These are phyloP conservation scores for Glycyrrhiza uralensis DNA, from an alignment of 306 rosid genomes.

Conservation along the genomic window DNA sequence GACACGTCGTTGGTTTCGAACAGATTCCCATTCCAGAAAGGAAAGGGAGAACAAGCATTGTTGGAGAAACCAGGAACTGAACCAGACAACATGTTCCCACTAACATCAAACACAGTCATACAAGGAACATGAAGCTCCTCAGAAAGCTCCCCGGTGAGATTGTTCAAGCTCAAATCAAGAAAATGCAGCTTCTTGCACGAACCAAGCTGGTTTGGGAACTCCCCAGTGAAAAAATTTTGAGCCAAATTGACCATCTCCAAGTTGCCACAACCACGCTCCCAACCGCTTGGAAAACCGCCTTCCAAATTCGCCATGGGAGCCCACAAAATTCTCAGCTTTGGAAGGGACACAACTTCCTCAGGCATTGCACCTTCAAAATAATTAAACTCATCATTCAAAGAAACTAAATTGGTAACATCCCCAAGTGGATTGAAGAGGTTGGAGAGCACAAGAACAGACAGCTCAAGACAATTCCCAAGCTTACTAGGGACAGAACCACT, in stretches of 20 bases:
- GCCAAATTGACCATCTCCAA: slow-evolving; percentile 81
- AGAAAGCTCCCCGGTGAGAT: slow-evolving; percentile 59
- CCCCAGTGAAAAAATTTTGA: slow-evolving; percentile 63
- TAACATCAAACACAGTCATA: slow-evolving; percentile 76
- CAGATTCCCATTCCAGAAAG: slow-evolving; percentile 29
- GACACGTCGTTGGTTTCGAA: slow-evolving; percentile 15
- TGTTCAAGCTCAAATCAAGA: slow-evolving; percentile 66
- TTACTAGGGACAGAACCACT: slow-evolving; percentile 55
- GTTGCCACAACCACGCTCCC: slow-evolving; percentile 71
- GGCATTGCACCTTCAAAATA: slow-evolving; percentile 77
- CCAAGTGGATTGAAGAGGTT: slow-evolving; percentile 55
- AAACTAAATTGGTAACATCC: slow-evolving; percentile 20
- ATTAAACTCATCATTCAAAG: slow-evolving; percentile 56
- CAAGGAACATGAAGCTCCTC: slow-evolving; percentile 61
- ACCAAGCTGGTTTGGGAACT: slow-evolving; percentile 47
- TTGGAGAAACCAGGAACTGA: slow-evolving; percentile 49
- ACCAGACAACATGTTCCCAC: slow-evolving; percentile 63
- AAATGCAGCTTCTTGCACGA: slow-evolving; percentile 64
- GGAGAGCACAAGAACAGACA: slow-evolving; percentile 75
- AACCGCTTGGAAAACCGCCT: slow-evolving; percentile 48
- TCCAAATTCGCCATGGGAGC: slow-evolving; percentile 78
- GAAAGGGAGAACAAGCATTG: slow-evolving; percentile 33
- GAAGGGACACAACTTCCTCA: slow-evolving; percentile 51
- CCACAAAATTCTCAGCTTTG: slow-evolving; percentile 77
- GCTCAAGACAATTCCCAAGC: slow-evolving; percentile 65